Evolutionary conservation across 2,329 filamentous ascomycete genomes (phyloP).

Genomic region (Cercospora sp.): DNA sequence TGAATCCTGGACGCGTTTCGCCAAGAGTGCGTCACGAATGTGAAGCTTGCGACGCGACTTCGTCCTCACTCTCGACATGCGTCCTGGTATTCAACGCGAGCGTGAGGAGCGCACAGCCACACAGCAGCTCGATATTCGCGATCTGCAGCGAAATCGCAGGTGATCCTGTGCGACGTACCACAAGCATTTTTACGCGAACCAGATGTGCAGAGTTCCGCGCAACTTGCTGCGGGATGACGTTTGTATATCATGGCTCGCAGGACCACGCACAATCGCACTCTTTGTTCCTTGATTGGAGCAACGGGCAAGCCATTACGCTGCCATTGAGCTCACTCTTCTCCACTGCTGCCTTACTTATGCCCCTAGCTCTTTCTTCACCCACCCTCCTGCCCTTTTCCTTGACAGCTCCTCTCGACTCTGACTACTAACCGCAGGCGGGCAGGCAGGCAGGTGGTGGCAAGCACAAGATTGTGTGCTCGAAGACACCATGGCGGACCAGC

Average conservation of each 20-base stretch:
- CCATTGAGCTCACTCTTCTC: conserved; percentile 9
- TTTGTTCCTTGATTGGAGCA: conserved; percentile 11
- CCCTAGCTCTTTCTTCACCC: background rate
- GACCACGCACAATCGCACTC: conserved; percentile 4
- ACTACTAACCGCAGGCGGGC: background rate
- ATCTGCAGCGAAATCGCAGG: conserved; percentile 1
- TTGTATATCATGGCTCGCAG: conserved; percentile 5
- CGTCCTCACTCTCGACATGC: background rate
- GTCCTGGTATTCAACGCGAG: background rate
- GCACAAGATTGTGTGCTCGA: background rate
- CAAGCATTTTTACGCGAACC: conserved; percentile 5
- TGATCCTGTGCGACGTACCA: background rate
- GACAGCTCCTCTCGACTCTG: background rate
- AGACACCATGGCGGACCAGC: conserved; percentile 16
- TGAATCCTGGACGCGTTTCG: background rate
- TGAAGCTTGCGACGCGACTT: conserved; percentile 3
- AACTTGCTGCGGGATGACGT: conserved; percentile 11
- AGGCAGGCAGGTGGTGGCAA: background rate
- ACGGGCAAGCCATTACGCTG: background rate
- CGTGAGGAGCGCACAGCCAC: background rate
- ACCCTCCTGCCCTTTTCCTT: background rate
- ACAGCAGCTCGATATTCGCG: background rate
- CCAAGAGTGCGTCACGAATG: background rate
- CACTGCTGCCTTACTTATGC: background rate
- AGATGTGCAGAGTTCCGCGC: background rate